phyloP scores from a whole-genome alignment of 352 stramenopile species.

The Pythium volutum region DNA sequence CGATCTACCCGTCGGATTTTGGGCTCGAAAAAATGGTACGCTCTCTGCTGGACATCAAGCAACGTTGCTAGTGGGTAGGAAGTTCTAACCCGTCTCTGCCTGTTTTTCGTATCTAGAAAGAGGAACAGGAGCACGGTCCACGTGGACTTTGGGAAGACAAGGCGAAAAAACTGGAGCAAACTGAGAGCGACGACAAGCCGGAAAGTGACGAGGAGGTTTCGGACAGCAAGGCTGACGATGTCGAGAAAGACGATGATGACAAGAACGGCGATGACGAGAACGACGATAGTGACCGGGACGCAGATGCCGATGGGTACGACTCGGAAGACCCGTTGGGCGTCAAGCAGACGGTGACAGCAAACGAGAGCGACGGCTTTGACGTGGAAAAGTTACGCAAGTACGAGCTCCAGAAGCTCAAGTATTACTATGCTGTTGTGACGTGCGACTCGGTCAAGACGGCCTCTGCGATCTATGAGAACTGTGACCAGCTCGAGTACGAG shows the following conservation, averaged over 20 bases:
- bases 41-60: background rate
- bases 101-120: constrained; percentile 43
- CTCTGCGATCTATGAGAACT: constrained; percentile 92
- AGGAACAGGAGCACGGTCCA: constrained; percentile 73
- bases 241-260: constrained; percentile 23
- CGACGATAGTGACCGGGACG: constrained; percentile 22
- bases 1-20: constrained; percentile 96
- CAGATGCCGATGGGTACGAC: constrained; percentile 52
- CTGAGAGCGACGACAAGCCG: constrained; percentile 1
- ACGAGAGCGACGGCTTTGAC: constrained; percentile 86
- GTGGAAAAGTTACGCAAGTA: constrained; percentile 95
- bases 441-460: constrained; percentile 92
- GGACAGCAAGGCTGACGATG: background rate
- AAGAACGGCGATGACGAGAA: constrained; percentile 27
- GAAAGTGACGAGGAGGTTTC: background rate
- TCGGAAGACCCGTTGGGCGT: constrained; percentile 67
- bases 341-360: constrained; percentile 57
- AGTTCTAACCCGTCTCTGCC: background rate
- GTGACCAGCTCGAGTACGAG: constrained; percentile 98
- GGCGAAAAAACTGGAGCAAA: constrained; percentile 6
- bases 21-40: constrained; percentile 91
- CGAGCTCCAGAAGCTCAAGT: constrained; percentile 97
- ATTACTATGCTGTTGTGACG: constrained; percentile 97
- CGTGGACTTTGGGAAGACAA: constrained; percentile 59
- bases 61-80: background rate